These are phyloP conservation scores for Aspergillus aculeatus DNA, from an alignment of 2,329 filamentous ascomycete species.

Conservation along the genomic window DNA sequence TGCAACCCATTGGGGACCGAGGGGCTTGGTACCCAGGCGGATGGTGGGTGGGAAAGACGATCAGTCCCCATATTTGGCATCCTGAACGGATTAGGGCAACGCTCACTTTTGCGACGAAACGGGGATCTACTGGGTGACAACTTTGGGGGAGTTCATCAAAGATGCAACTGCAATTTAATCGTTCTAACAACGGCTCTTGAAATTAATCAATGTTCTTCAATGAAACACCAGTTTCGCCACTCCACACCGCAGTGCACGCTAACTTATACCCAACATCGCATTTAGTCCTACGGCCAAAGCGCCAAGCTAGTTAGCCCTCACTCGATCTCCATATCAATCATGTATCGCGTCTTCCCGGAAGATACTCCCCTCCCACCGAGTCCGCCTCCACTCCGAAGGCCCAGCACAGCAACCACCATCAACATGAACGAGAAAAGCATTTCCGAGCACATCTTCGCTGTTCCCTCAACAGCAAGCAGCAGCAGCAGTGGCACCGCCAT, in stretches of 20 bases:
- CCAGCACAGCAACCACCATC: neutral
- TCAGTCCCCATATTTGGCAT: constrained; percentile 10
- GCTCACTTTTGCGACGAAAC: constrained; percentile 6
- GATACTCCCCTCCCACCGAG: neutral
- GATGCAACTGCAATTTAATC: neutral
- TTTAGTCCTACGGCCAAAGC: neutral
- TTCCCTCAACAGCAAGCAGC: constrained; percentile 14
- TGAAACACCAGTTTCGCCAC: neutral
- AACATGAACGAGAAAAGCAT: constrained; percentile 13
- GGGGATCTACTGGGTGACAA: constrained; percentile 5
- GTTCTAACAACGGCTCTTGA: neutral
- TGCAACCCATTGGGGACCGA: constrained; percentile 7
- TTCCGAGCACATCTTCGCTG: constrained; percentile 12
- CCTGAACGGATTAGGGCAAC: constrained; percentile 2
- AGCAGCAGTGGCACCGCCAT: neutral
- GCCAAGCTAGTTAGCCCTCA: neutral
- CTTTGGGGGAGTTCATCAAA: neutral
- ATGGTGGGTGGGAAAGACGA: constrained; percentile 10
- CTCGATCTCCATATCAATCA: neutral
- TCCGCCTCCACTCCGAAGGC: neutral
- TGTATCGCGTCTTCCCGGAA: neutral
- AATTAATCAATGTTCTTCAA: neutral
- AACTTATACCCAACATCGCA: neutral
- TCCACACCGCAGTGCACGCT: neutral
- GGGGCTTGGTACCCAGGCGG: constrained; percentile 14